phyloP scores from a whole-genome alignment of 1,284 basidiomycete genomes.

The Tremellales sp. region DNA sequence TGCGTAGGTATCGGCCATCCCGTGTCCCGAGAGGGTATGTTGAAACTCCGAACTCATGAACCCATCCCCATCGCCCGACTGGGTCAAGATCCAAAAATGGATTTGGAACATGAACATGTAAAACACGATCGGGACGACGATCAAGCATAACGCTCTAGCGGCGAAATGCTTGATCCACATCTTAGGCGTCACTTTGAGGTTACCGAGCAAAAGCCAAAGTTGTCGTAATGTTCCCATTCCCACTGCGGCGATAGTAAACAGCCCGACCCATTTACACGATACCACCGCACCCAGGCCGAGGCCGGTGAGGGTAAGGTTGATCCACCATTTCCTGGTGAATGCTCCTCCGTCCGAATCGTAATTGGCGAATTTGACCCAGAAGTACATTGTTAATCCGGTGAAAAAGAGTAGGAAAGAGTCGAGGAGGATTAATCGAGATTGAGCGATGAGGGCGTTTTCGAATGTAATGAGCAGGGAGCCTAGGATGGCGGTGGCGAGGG shows the following conservation, averaged over 20 bases:
- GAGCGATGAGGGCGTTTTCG: constrained; percentile 92
- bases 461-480: constrained; percentile 89
- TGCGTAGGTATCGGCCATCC: constrained; percentile 88
- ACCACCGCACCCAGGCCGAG: constrained; percentile 85
- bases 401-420: constrained; percentile 98
- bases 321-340: constrained; percentile 88
- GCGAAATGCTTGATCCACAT: constrained; percentile 78
- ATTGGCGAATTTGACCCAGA: constrained; percentile 87
- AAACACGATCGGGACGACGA: constrained; percentile 74
- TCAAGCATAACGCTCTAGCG: constrained; percentile 84
- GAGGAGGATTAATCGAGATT: constrained; percentile 93
- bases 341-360: constrained; percentile 65
- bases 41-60: constrained; percentile 99
- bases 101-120: constrained; percentile 96
- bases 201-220: constrained; percentile 86
- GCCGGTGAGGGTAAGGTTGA: constrained; percentile 83
- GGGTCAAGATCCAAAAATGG: constrained; percentile 83
- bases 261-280: constrained; percentile 96
- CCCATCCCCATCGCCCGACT: constrained; percentile 92
- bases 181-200: constrained; percentile 70
- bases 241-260: constrained; percentile 97
- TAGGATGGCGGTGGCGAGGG: constrained; percentile 82
- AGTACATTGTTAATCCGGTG: constrained; percentile 80
- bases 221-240: constrained; percentile 81
- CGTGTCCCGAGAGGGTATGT: constrained; percentile 85